Percentiles rank a stretch among this genome's conserved stretches.
These are phyloP conservation scores for Pseudohyphozyma bogoriensis DNA, from an alignment of 768 basidiomycete genomes.

Conservation along the genomic window DNA sequence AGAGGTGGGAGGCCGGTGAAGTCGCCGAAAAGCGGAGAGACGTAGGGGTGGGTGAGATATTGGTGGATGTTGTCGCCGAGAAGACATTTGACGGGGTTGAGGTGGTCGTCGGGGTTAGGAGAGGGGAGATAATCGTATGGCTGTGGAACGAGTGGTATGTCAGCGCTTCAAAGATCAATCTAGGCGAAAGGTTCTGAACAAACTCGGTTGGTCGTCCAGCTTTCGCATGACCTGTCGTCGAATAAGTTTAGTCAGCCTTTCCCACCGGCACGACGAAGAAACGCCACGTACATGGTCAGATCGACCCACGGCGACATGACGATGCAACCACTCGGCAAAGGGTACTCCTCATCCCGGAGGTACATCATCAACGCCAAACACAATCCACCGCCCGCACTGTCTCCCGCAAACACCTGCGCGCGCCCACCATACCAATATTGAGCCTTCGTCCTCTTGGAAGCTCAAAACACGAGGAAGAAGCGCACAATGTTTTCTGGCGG, in stretches of 20 bases:
- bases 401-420: conserved; percentile 57
- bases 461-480: too few relatives aligned
- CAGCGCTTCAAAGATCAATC: too few relatives aligned
- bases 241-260: too few relatives aligned
- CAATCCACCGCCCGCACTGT: conserved; percentile 88
- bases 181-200: background rate
- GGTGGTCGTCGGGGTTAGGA: conserved; percentile 61
- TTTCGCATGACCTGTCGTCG: conserved; percentile 59
- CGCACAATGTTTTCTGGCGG: conserved; percentile 69
- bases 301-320: conserved; percentile 54
- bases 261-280: background rate
- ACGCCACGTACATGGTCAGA: conserved; percentile 65
- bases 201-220: conserved; percentile 90
- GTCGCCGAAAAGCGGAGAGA: conserved; percentile 85
- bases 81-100: conserved; percentile 90
- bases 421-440: too few relatives aligned
- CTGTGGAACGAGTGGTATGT: background rate
- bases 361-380: conserved; percentile 81
- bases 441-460: too few relatives aligned
- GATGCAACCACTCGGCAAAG: conserved; percentile 72
- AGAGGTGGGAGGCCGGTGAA: conserved; percentile 76
- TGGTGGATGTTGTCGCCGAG: conserved; percentile 53
- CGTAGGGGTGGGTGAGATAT: conserved; percentile 92
- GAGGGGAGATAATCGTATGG: conserved; percentile 63
- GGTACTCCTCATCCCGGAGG: conserved; percentile 79